Base-by-base conservation (phyloP, 2,329 filamentous ascomycete genomes). In the Mycosphaerelloides madeirae region DNA sequence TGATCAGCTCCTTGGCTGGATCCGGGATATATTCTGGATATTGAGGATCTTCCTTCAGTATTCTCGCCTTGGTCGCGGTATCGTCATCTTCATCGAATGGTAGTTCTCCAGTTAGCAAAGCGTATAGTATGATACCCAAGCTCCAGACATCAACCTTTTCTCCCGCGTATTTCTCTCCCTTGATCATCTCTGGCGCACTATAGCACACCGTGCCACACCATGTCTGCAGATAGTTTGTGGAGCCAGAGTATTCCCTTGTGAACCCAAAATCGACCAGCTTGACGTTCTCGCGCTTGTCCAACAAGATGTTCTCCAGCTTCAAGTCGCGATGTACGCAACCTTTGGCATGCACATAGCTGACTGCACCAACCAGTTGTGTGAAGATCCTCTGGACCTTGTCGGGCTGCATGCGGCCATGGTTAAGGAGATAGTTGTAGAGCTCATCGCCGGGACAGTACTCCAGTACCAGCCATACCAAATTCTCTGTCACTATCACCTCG, bases 131-230 rank as follows among this genome's bases (percentile, higher is more conserved):
- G 43, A 94, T 84, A 11, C 87, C 87, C 54, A 94, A 65, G 60
- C 87, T 93, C 87, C 87, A 98, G 3, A 98, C 89, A 61, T 98
- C 93, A 38, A 98, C 91, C 71, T 96, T 97, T 71, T 96, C 89
- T 19, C 89, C 91, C 0, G 90, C 93, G 64, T 98, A 98, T 67
- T 95, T 97, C 66, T 98, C 93, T 31, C 90, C 93, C 66, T 93
- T 95, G 31, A 98, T 76, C 93, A 98, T 98, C 68, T 98, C 93
- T 2, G 93, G 93, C 2, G 93, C 93, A 43, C 89, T 95, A 68
- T 98, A 98, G 70, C 91, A 97, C 51, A 98, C 84, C 0, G 93
- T 98, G 4, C 93, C 93, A 65, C 93, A 98, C 68, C 95, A 98
- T 1, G 93, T 98, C 67, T 97, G 91, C 43, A 98, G 71, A 61